A percentile compares a stretch with the other conserved stretches of the same genome.
Evolutionary conservation across 768 basidiomycete genomes (phyloP).

Genomic region (Tylopilus sp.): DNA sequence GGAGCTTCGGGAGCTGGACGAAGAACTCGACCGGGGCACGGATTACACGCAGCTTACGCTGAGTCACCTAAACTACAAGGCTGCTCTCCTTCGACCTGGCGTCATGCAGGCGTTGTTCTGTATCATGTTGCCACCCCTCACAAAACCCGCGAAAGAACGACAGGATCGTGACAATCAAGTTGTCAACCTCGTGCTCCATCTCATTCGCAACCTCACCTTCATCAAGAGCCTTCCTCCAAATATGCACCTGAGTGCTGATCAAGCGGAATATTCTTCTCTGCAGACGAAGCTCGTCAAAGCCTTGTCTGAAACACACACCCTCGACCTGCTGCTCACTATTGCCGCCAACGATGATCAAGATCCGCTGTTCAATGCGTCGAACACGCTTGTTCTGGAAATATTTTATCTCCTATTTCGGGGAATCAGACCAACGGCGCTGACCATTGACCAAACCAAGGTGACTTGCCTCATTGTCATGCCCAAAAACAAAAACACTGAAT

Average conservation of each 20-base stretch:
- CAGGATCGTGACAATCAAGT: slow-evolving; percentile 80
- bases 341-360: slow-evolving; percentile 75
- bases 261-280: slow-evolving; percentile 71
- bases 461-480: slow-evolving; percentile 2
- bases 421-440: slow-evolving; percentile 58
- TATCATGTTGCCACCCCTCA: slow-evolving; percentile 74
- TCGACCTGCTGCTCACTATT: slow-evolving; percentile 81
- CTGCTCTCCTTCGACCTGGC: slow-evolving; percentile 57
- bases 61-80: slow-evolving; percentile 90
- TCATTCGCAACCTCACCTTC: slow-evolving; percentile 91
- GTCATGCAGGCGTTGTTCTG: slow-evolving; percentile 70
- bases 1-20: slow-evolving; percentile 87
- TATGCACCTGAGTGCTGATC: slow-evolving; percentile 68
- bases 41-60: slow-evolving; percentile 85
- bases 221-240: slow-evolving; percentile 84
- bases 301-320: slow-evolving; percentile 66
- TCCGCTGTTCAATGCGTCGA: slow-evolving; percentile 79
- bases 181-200: slow-evolving; percentile 82
- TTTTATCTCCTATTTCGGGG: slow-evolving; percentile 88
- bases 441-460: slow-evolving; percentile 65
- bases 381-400: slow-evolving; percentile 89
- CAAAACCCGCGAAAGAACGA: slow-evolving; percentile 66
- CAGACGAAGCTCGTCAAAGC: slow-evolving; percentile 74
- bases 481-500: slow-evolving; percentile 9
- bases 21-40: slow-evolving; percentile 71